Conservation (phyloP, 306 rosid species). For the Vicia faba region DNA sequence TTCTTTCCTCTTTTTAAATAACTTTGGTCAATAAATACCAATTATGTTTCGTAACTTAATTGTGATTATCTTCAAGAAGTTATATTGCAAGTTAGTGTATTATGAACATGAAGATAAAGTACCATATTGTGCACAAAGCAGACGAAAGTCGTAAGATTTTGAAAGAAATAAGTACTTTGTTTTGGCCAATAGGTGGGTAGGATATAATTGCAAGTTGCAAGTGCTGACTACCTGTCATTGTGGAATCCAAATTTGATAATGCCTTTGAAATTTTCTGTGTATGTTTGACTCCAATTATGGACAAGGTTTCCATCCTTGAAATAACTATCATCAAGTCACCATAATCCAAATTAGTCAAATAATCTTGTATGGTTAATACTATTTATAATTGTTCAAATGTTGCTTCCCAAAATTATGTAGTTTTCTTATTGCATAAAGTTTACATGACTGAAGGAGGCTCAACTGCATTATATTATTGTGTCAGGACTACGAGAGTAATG, state of each 20-base stretch:
- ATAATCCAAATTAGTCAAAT: slow-evolving; percentile 10
- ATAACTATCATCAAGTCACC: neutral
- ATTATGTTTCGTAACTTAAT: slow-evolving; percentile 10
- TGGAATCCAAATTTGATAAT: no score
- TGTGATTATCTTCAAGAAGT: neutral
- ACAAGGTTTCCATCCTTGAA: neutral
- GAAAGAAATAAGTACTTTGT: neutral
- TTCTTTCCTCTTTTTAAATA: neutral
- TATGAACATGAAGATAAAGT: neutral
- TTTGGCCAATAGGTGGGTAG: slow-evolving; percentile 13
- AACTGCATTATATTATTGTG: slow-evolving; percentile 23
- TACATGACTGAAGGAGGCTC: slow-evolving; percentile 23
- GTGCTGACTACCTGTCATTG: no score
- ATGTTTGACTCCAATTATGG: neutral
- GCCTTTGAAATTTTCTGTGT: neutral
- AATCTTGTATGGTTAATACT: slow-evolving; percentile 6
- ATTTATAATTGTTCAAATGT: slow-evolving; percentile 6
- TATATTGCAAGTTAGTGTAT: slow-evolving; percentile 13
- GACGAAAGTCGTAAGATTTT: slow-evolving; percentile 3
- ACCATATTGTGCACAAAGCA: slow-evolving; percentile 6
- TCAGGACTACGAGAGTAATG: slow-evolving; percentile 72
- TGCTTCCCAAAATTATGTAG: neutral
- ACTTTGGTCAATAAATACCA: slow-evolving; percentile 12
- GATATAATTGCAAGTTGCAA: no score
- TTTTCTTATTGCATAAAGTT: slow-evolving; percentile 8